Evolutionary conservation across 768 basidiomycete species (phyloP), one percentile per base, ranked within the genome.

Genomic region (Russula lepida): DNA sequence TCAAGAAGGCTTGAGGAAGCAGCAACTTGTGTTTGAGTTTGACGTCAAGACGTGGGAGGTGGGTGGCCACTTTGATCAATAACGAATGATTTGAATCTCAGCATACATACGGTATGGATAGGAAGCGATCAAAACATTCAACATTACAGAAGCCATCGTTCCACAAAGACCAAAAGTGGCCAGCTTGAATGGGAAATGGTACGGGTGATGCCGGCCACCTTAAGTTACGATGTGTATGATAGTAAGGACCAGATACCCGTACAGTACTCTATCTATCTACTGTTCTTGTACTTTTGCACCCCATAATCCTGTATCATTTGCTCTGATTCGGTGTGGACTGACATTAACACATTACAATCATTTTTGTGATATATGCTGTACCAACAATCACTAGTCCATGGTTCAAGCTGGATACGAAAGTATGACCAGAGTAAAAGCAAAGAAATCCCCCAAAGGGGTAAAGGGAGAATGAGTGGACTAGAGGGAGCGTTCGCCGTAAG

Each of bases 31-130:
- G 0, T 78, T 97, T 64, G 94, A 98, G 71, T 85, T 98, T 67
- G 94, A 95, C 66, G 86, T 89, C 84, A 81, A 83, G 4, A 86
- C 87, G 0, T 99, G 95, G 95, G 74, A 79, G 81, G 95, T 93
- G 64, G 52, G 79, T 71, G 15, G 15, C 28, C 30, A 25, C 12
- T 15, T 39, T 46, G n/a, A n/a, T 39, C n/a, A n/a, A 15, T 52
- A 1, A 19, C 4, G 46, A 59, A 48, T 30, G 28, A 7, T 19
- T 46, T 13, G 30, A 46, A 25, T 4, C 59, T 46, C 39, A 27
- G 50, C 27, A 30, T 13, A 5, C 0, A 15, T 37, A 15, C 54
- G 32, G 28, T 47, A 35, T 68, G n/a, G 37, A 35, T 15, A 95
- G 93, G 82, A 86, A 12, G 93, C 95, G 8, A 97, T 91, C 67